A percentile compares a stretch with the other conserved stretches of the same genome.
Conservation (phyloP, 495 filamentous ascomycete genomes). For the Lasiosphaeria ovina region DNA sequence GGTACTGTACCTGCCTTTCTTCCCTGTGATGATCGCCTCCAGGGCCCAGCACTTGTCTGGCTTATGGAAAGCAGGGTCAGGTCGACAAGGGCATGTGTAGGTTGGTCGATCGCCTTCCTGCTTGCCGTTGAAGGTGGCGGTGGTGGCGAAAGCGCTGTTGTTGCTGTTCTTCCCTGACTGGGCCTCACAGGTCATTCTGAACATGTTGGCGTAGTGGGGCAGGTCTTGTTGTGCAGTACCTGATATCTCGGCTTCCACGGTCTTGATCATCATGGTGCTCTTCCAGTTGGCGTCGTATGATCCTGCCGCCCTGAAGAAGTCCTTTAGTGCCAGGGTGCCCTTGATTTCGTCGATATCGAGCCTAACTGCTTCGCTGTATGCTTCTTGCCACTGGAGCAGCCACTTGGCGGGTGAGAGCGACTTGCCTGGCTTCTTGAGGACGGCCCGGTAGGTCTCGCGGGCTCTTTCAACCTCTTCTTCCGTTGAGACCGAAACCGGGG, state of each 20-base stretch:
- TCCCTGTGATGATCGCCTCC: background rate
- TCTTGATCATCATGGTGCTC: background rate
- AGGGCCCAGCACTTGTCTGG: background rate
- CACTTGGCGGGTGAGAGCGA: background rate
- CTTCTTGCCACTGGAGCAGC: background rate
- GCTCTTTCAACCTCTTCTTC: background rate
- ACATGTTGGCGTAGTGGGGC: background rate
- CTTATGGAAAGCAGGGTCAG: background rate
- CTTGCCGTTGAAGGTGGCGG: background rate
- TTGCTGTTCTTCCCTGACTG: background rate
- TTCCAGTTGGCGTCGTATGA: background rate
- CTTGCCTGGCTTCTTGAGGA: background rate
- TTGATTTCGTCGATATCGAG: background rate
- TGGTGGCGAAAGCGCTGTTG: background rate
- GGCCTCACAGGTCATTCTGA: background rate
- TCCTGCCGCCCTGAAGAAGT: background rate
- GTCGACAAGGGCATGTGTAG: background rate
- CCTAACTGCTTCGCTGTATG: background rate
- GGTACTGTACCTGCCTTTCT: background rate
- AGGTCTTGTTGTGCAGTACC: background rate
- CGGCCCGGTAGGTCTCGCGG: background rate
- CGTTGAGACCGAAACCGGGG: background rate
- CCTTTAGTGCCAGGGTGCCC: background rate
- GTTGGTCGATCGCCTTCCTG: background rate
- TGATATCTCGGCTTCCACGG: background rate